Conservation (phyloP, 164 flowering plant genomes). For the Echeveria elegans region DNA sequence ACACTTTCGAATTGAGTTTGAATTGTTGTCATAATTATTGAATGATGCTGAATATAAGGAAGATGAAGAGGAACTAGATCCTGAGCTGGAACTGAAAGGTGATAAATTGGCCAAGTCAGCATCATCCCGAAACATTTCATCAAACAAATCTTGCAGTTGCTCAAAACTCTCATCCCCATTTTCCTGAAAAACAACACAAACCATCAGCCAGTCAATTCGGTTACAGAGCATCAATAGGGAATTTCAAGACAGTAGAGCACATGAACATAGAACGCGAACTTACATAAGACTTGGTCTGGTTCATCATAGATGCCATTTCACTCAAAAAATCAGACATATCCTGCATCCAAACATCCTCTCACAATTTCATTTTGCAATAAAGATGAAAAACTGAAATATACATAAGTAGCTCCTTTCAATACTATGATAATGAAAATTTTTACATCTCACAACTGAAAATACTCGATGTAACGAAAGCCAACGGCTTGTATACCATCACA, state of each 20-base stretch:
- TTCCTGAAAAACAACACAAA: slow-evolving; percentile 32
- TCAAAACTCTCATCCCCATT: slow-evolving; percentile 57
- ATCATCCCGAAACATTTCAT: slow-evolving; percentile 64
- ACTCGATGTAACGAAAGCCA: no score
- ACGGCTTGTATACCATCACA: no score
- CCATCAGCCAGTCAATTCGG: neutral
- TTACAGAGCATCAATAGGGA: neutral
- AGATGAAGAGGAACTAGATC: slow-evolving; percentile 10
- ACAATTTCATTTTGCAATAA: neutral
- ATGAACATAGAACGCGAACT: slow-evolving; percentile 13
- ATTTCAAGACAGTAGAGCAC: neutral
- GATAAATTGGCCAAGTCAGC: slow-evolving; percentile 11
- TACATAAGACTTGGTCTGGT: slow-evolving; percentile 46
- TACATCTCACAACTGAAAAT: no score
- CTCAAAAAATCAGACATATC: slow-evolving; percentile 84
- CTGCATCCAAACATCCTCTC: slow-evolving; percentile 26
- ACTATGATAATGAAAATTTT: no score
- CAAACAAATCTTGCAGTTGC: slow-evolving; percentile 58
- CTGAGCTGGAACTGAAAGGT: slow-evolving; percentile 11
- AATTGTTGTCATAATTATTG: slow-evolving; percentile 14
- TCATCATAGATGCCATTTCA: slow-evolving; percentile 86
- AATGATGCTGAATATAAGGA: slow-evolving; percentile 15
- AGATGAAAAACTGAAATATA: neutral
- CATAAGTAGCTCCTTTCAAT: neutral
- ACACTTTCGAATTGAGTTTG: slow-evolving; percentile 28